phyloP scores from a whole-genome alignment of 108 stramenopile species.

The Fistulifera pelliculosa region DNA sequence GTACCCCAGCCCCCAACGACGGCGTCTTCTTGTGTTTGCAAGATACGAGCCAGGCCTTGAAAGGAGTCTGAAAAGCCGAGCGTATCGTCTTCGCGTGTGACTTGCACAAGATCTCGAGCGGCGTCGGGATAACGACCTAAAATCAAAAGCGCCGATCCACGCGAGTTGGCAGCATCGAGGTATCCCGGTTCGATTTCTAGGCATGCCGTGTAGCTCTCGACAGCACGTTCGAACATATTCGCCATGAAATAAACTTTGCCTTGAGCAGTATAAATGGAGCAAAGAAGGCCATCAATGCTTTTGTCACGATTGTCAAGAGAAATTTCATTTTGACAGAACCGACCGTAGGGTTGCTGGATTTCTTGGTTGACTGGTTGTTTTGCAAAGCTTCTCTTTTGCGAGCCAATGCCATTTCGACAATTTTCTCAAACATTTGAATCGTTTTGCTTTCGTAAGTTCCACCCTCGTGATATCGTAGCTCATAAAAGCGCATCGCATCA shows the following conservation, averaged over 20 bases:
- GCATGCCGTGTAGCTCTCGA: conserved; percentile 40
- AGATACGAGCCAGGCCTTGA: conserved; percentile 55
- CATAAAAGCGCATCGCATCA: conserved; percentile 53
- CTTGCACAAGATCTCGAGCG: conserved; percentile 38
- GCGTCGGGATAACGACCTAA: conserved; percentile 61
- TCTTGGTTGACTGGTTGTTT: too few species aligned
- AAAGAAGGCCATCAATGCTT: conserved; percentile 57
- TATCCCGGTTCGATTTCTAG: conserved; percentile 47
- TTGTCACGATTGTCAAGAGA: conserved; percentile 34
- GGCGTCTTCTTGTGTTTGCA: conserved; percentile 55
- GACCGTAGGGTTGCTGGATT: too few species aligned
- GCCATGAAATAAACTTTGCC: conserved; percentile 73
- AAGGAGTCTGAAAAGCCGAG: conserved; percentile 46
- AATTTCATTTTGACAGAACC: conserved; percentile 40
- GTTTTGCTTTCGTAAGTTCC: conserved; percentile 60
- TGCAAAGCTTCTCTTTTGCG: conserved; percentile 16
- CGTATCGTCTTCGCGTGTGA: conserved; percentile 36
- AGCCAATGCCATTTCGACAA: conserved; percentile 22
- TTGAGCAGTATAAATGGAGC: conserved; percentile 34
- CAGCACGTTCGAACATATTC: conserved; percentile 77
- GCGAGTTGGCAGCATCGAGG: conserved; percentile 48
- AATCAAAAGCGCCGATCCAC: conserved; percentile 57
- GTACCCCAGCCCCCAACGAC: conserved; percentile 47
- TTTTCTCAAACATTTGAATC: conserved; percentile 39
- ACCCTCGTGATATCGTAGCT: conserved; percentile 65